Evolutionary conservation across 345 rosid genomes (phyloP).

Genomic region (Hibiscus trionum): DNA sequence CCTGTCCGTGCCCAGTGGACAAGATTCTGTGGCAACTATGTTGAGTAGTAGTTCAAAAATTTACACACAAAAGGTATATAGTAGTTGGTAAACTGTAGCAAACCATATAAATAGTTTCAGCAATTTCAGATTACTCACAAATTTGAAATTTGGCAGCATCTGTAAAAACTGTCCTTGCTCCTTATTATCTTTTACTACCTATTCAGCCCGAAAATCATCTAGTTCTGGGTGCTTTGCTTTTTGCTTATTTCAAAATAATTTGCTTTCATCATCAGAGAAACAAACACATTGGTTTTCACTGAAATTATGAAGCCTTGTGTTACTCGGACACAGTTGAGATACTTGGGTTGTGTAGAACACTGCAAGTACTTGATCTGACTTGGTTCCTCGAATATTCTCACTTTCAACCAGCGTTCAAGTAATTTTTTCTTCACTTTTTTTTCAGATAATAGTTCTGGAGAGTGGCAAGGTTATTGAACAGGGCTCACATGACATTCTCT

Average conservation of each 20-base stretch:
- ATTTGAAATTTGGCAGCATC: not conserved
- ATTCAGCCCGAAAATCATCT: not conserved
- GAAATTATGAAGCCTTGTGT: not conserved
- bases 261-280: not conserved
- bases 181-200: not conserved
- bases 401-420: not conserved
- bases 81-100: not conserved
- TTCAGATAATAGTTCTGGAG: constrained; percentile 89
- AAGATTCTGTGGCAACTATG: not conserved
- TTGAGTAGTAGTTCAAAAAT: not conserved
- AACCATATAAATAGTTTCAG: constrained; percentile 3
- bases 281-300: not conserved
- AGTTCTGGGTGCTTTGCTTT: not conserved
- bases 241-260: not conserved
- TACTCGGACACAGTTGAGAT: not conserved
- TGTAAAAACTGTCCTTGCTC: not conserved
- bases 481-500: constrained; percentile 78
- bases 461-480: constrained; percentile 90
- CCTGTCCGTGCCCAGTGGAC: not conserved
- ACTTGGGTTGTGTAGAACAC: not conserved
- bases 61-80: not conserved
- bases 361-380: not conserved
- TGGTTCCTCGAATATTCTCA: not conserved
- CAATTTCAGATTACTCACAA: not conserved
- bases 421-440: not conserved